These are phyloP conservation scores for Trichoderma atroviride DNA, from an alignment of 2,329 filamentous ascomycete genomes.

Conservation along the genomic window DNA sequence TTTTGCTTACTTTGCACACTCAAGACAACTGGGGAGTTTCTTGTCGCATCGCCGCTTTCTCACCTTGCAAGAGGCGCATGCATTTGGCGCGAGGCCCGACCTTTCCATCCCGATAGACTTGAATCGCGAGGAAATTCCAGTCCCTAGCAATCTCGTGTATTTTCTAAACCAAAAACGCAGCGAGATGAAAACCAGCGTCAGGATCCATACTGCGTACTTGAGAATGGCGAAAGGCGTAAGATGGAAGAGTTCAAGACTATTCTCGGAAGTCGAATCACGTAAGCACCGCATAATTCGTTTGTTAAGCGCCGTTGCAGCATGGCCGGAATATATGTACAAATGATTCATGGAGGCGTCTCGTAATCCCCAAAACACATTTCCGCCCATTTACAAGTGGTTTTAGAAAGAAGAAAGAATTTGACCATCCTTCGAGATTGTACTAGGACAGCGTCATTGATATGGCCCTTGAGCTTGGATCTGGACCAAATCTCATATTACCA, in stretches of 20 bases:
- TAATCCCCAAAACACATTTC: background rate
- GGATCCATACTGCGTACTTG: background rate
- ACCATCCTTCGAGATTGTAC: background rate
- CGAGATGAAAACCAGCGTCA: background rate
- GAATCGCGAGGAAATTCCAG: background rate
- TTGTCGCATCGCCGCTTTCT: conserved; percentile 13
- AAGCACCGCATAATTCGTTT: background rate
- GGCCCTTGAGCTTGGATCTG: background rate
- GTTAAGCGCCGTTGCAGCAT: background rate
- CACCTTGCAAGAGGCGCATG: conserved; percentile 4
- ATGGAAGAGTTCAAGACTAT: conserved; percentile 1
- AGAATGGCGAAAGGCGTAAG: background rate
- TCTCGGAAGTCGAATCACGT: conserved; percentile 6
- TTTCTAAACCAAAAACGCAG: background rate
- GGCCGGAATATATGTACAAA: background rate
- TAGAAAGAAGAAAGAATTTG: background rate
- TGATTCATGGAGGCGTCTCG: background rate
- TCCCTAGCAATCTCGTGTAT: background rate
- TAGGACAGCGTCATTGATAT: background rate
- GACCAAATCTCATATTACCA: background rate
- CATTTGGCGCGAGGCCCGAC: background rate
- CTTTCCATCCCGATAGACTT: background rate
- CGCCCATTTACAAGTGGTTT: background rate
- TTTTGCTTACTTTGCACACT: background rate
- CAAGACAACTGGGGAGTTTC: conserved; percentile 7